These are phyloP conservation scores for Boletellus sp. DNA, from an alignment of 768 basidiomycete genomes.

Conservation along the genomic window DNA sequence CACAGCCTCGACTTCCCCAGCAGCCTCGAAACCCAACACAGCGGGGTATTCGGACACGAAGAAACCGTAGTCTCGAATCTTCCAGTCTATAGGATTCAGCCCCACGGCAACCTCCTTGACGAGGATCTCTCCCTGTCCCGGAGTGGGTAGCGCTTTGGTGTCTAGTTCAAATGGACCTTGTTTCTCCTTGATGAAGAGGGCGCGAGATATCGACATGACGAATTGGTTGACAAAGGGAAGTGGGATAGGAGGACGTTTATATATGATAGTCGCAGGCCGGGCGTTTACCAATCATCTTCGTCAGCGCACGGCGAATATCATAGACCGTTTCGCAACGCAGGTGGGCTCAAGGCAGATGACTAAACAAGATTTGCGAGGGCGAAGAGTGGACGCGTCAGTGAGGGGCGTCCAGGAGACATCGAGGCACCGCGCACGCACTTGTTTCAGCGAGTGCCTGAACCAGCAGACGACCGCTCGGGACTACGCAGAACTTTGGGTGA, in stretches of 20 bases:
- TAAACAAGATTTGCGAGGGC: too few relatives aligned
- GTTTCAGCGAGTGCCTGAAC: too few relatives aligned
- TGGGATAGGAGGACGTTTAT: too few relatives aligned
- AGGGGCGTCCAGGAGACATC: too few relatives aligned
- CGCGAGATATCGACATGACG: constrained; percentile 15
- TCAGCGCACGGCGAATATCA: neutral
- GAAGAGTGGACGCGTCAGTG: too few relatives aligned
- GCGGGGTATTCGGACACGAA: constrained; percentile 29
- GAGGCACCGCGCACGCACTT: too few relatives aligned
- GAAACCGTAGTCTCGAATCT: constrained; percentile 11
- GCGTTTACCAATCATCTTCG: neutral
- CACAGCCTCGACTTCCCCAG: constrained; percentile 38
- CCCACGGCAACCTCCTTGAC: constrained; percentile 39
- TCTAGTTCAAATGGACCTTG: constrained; percentile 13
- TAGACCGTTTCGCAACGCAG: too few relatives aligned
- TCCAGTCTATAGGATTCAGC: constrained; percentile 45
- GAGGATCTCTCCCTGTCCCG: constrained; percentile 42
- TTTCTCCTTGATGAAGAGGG: constrained; percentile 18
- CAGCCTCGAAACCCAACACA: constrained; percentile 37
- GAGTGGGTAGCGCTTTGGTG: constrained; percentile 15
- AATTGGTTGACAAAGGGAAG: too few relatives aligned
- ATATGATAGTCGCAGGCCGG: too few relatives aligned
- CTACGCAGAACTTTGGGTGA: too few relatives aligned
- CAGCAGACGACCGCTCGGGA: too few relatives aligned
- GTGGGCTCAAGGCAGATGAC: too few relatives aligned